Evolutionary conservation across 2,329 filamentous ascomycete genomes (phyloP).

Genomic region (Claviceps maximensis): DNA sequence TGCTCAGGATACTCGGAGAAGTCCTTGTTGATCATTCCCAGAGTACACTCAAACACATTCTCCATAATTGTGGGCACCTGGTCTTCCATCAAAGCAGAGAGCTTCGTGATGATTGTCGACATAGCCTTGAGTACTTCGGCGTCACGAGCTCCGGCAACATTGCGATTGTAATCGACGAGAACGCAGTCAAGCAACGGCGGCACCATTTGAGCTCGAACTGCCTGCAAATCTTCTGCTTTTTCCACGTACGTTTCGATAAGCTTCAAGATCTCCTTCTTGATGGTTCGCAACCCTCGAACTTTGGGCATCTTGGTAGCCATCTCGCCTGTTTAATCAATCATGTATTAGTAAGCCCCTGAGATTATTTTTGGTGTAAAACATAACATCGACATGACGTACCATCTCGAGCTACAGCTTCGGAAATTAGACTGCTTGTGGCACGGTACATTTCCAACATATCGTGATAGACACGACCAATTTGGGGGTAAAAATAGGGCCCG

Average conservation of each 20-base stretch:
- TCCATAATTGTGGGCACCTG: constrained; percentile 97
- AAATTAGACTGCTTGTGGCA: constrained; percentile 91
- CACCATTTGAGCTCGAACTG: constrained; percentile 87
- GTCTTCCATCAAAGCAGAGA: constrained; percentile 95
- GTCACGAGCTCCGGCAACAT: constrained; percentile 89
- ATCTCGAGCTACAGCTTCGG: constrained; percentile 75
- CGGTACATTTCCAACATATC: constrained; percentile 99
- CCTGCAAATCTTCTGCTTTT: constrained; percentile 90
- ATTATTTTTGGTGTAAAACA: constrained; percentile 16
- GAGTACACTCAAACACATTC: constrained; percentile 93
- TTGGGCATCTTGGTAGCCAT: constrained; percentile 96
- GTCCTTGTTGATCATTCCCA: constrained; percentile 99
- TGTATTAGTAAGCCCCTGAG: not conserved
- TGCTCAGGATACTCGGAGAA: constrained; percentile 99
- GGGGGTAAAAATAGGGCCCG: constrained; percentile 92
- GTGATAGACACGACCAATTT: constrained; percentile 93
- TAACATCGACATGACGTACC: constrained; percentile 37
- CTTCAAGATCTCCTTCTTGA: constrained; percentile 99
- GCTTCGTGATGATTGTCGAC: constrained; percentile 92
- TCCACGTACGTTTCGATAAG: constrained; percentile 97
- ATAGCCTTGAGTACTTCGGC: constrained; percentile 95
- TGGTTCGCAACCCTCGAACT: constrained; percentile 85
- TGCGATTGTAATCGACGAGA: constrained; percentile 90
- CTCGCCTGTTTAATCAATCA: constrained; percentile 43
- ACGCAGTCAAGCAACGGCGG: constrained; percentile 92